Percentiles rank a stretch among this genome's conserved stretches.
Conservation (phyloP, 371 early-diverging fungal genomes). For the Mortierella sp. region DNA sequence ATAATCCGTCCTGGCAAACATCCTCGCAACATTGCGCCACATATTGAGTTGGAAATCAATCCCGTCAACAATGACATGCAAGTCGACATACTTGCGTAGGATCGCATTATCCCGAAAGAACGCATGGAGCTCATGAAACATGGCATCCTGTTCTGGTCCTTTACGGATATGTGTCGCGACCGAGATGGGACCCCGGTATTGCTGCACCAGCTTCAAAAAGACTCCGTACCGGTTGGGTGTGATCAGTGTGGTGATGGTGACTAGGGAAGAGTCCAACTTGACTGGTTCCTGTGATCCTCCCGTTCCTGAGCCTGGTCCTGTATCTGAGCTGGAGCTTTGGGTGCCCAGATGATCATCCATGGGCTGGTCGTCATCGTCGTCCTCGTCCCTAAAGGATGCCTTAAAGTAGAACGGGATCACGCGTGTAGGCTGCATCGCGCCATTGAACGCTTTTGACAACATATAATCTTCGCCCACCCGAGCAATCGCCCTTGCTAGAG, state of each 20-base stretch:
- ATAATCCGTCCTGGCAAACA: slow-evolving; percentile 69
- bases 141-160: slow-evolving; percentile 58
- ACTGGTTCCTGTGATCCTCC: not conserved
- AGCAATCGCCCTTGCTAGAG: slow-evolving; percentile 45
- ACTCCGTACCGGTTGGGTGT: slow-evolving; percentile 65
- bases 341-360: slow-evolving; percentile 27
- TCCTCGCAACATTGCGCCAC: slow-evolving; percentile 71
- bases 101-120: slow-evolving; percentile 56
- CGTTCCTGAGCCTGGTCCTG: not conserved
- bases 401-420: slow-evolving; percentile 61
- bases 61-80: slow-evolving; percentile 67
- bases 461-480: slow-evolving; percentile 54
- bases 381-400: slow-evolving; percentile 50
- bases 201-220: slow-evolving; percentile 59
- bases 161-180: slow-evolving; percentile 67
- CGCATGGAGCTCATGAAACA: slow-evolving; percentile 49
- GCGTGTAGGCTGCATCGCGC: slow-evolving; percentile 61
- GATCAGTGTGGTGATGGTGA: slow-evolving; percentile 64
- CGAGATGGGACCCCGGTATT: slow-evolving; percentile 67
- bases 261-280: slow-evolving; percentile 35
- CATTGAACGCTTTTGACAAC: slow-evolving; percentile 61
- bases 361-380: slow-evolving; percentile 44
- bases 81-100: slow-evolving; percentile 65
- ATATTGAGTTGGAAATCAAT: slow-evolving; percentile 70
- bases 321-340: not conserved